Base-by-base conservation (phyloP, 2,329 filamentous ascomycete genomes). In the Cytospora piceicola region DNA sequence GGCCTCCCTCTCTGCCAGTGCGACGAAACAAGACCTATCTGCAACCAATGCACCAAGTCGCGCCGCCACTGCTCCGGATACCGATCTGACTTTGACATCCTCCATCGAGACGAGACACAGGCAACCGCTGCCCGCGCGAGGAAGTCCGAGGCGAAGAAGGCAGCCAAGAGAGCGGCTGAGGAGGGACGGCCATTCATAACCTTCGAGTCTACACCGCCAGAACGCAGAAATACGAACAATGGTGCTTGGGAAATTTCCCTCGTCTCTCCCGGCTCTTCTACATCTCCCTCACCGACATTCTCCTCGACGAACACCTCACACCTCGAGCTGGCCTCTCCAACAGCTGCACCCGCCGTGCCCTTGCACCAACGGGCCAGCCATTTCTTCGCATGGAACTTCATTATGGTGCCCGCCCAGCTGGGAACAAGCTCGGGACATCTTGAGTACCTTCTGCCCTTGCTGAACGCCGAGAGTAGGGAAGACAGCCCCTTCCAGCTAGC, bases 71-170 rank as follows among this genome's bases (percentile, higher is more conserved):
- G 88, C 72, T 87, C 87, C 3, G 88, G 88, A 52, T 90, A 90
- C 76, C 87, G 87, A 72, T 86, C 90, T 72, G 88, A 90, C 69
- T 90, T 91, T 70, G 89, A 91, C 70, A 77, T 91, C 22, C 84
- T 92, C 61, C 90, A 91, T 70, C 86, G 89, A 63, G 89, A 91
- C 74, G 89, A 91, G 77, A 91, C 89, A 29, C 85, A 86, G 69
- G 88, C 88, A 1, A 89, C 88, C 36, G 87, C 88, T 71, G 82
- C 83, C 67, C 83, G 88, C 71, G 87, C 86, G n/a, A 82, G 83
- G 61, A 87, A 83, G 71, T 81, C 83, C 30, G 84, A 76, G 73
- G 81, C 79, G 73, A 86, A 85, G 70, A 77, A 77, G 1, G 69
- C 77, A 42, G 73, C 74, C 17, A 75, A 77, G 53, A 82, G 76